Percentiles rank a stretch among this genome's conserved stretches.
Evolutionary conservation across 768 basidiomycete species (phyloP).

Genomic region (Leucocoprinus leucothites): DNA sequence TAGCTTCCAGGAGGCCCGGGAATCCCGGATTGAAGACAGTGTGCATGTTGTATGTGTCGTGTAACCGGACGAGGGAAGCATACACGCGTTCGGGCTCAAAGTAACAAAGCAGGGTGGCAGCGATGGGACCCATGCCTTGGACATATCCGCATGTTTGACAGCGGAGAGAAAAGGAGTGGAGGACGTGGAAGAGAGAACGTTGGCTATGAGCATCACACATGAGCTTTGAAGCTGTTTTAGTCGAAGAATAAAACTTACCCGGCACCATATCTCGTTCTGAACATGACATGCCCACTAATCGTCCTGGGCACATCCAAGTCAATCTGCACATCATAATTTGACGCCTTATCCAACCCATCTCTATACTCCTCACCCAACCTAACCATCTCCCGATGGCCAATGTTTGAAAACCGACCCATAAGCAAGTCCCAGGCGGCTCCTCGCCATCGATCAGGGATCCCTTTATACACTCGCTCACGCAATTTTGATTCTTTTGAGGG

Average conservation of each 20-base stretch:
- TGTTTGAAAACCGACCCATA: conserved; percentile 51
- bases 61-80: conserved; percentile 80
- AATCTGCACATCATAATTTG: conserved; percentile 92
- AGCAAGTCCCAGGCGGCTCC: conserved; percentile 88
- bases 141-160: conserved; percentile 91
- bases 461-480: conserved; percentile 83
- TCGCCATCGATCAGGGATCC: conserved; percentile 96
- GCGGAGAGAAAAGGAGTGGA: conserved; percentile 87
- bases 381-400: conserved; percentile 42
- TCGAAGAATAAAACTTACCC: conserved; percentile 57
- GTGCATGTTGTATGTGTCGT: conserved; percentile 87
- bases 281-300: conserved; percentile 91
- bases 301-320: conserved; percentile 97
- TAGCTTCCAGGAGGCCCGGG: conserved; percentile 92
- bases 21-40: conserved; percentile 90
- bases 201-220: conserved; percentile 49
- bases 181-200: conserved; percentile 90
- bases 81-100: conserved; percentile 89
- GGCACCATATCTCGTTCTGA: conserved; percentile 91
- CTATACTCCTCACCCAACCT: conserved; percentile 49
- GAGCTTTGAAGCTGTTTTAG: neutral
- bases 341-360: conserved; percentile 73
- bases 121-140: conserved; percentile 98
- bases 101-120: conserved; percentile 92
- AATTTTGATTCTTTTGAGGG: conserved; percentile 65